Conservation (phyloP, 148 eudicot species). For the Oxyria digyna region DNA sequence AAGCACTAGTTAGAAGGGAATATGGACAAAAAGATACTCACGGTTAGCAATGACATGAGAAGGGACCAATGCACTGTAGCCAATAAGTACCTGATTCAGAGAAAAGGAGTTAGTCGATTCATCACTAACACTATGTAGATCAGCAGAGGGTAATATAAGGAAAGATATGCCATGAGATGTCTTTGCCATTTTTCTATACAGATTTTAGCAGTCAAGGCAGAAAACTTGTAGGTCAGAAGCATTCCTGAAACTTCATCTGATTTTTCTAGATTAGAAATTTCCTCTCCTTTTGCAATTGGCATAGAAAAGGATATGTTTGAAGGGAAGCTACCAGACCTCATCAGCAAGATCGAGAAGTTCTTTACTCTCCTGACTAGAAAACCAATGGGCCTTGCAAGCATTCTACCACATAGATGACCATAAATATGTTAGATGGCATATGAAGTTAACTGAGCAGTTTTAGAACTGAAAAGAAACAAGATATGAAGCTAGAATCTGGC, state of each 20-base stretch:
- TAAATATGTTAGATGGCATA: neutral
- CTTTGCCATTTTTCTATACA: no score
- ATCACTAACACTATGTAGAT: neutral
- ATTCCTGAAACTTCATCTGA: neutral
- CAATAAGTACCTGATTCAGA: conserved; percentile 39
- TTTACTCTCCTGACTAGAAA: conserved; percentile 33
- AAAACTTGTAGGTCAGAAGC: no score
- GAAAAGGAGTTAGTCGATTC: conserved; percentile 11
- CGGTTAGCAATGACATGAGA: conserved; percentile 78
- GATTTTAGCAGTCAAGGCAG: no score
- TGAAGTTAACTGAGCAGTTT: neutral
- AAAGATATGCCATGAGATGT: neutral
- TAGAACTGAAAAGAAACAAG: neutral
- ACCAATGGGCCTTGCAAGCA: conserved; percentile 83
- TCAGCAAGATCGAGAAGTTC: conserved; percentile 55
- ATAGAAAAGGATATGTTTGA: neutral
- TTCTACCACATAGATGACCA: conserved; percentile 25
- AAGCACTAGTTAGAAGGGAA: neutral
- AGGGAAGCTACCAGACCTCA: conserved; percentile 33
- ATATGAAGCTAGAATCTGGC: neutral
- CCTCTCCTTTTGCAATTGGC: neutral
- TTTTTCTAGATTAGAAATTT: neutral
- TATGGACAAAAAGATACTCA: conserved; percentile 28
- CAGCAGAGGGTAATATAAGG: neutral
- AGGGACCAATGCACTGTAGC: conserved; percentile 74